Evolutionary conservation across 2,329 filamentous ascomycete species (phyloP).

Genomic region (Stachybotrys chartarum): DNA sequence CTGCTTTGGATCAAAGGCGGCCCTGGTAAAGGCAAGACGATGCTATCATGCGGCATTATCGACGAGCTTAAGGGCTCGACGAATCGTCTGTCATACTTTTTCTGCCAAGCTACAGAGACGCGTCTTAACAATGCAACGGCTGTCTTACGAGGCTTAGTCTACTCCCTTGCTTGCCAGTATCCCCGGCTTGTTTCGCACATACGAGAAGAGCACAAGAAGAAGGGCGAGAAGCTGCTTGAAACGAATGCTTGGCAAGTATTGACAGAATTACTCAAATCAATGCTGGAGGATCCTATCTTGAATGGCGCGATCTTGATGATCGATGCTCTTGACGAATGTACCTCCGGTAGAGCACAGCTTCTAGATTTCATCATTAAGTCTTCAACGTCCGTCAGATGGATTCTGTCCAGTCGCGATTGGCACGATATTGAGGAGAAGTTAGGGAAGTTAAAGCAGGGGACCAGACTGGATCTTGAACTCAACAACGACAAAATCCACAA

Average conservation of each 20-base stretch:
- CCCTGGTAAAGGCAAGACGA: conserved; percentile 31
- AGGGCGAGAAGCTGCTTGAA: conserved; percentile 30
- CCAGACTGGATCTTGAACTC: too few relatives aligned
- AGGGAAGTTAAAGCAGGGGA: too few relatives aligned
- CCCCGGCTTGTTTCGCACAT: conserved; percentile 25
- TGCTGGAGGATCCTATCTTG: conserved; percentile 27
- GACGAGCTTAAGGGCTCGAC: conserved; percentile 6
- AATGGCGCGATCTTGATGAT: conserved; percentile 9
- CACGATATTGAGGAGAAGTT: too few relatives aligned
- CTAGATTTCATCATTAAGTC: too few relatives aligned
- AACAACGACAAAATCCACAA: too few relatives aligned
- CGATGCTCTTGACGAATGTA: too few relatives aligned
- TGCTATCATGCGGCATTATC: conserved; percentile 21
- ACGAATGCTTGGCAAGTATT: conserved; percentile 29
- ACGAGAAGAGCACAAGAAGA: conserved; percentile 20
- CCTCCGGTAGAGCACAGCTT: too few relatives aligned
- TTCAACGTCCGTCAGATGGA: too few relatives aligned
- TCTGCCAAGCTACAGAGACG: conserved; percentile 33
- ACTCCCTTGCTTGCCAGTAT: conserved; percentile 25
- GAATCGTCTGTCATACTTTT: conserved; percentile 22
- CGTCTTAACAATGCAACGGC: conserved; percentile 28
- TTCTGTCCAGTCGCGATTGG: too few relatives aligned
- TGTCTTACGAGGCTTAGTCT: conserved; percentile 35
- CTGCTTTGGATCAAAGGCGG: conserved; percentile 35
- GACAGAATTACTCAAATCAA: conserved; percentile 25